Evolutionary conservation across 495 filamentous ascomycete species (phyloP).

Genomic region (Mytilinidion resinicola): DNA sequence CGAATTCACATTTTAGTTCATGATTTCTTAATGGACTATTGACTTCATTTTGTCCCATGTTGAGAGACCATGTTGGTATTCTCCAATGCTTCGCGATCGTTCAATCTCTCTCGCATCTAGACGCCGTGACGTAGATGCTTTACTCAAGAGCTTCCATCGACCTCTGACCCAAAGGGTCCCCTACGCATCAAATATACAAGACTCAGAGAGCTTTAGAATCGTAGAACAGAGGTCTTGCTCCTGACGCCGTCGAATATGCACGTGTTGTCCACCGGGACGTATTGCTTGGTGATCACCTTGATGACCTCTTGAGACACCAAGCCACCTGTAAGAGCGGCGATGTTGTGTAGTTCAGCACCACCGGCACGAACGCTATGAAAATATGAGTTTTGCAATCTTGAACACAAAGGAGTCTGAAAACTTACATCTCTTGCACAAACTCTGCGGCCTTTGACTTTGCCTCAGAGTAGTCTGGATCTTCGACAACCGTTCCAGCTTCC

Average conservation of each 20-base stretch:
- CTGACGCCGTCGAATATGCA: constrained; percentile 86
- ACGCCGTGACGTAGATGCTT: no score
- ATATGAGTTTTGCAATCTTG: neutral
- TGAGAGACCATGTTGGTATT: no score
- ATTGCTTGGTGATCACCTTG: constrained; percentile 94
- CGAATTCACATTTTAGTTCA: no score
- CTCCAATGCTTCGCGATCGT: no score
- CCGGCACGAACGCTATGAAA: constrained; percentile 54
- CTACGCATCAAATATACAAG: neutral
- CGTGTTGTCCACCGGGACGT: constrained; percentile 89
- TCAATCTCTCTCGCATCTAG: no score
- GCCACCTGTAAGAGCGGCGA: constrained; percentile 82
- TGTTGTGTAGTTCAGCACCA: constrained; percentile 88
- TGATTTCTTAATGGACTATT: no score
- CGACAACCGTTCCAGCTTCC: constrained; percentile 40
- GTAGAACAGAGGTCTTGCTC: constrained; percentile 69
- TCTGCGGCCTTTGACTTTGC: constrained; percentile 39
- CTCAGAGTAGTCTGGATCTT: constrained; percentile 42
- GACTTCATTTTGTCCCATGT: no score
- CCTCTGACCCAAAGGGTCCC: neutral
- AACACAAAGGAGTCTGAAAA: neutral
- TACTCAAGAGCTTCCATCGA: no score
- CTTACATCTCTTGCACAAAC: constrained; percentile 32
- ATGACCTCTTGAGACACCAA: constrained; percentile 93
- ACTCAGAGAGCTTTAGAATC: constrained; percentile 18